A percentile compares a stretch with the other conserved stretches of the same genome.
Evolutionary conservation across 2,329 filamentous ascomycete species (phyloP).

Genomic region (Fusarium caatingaense): DNA sequence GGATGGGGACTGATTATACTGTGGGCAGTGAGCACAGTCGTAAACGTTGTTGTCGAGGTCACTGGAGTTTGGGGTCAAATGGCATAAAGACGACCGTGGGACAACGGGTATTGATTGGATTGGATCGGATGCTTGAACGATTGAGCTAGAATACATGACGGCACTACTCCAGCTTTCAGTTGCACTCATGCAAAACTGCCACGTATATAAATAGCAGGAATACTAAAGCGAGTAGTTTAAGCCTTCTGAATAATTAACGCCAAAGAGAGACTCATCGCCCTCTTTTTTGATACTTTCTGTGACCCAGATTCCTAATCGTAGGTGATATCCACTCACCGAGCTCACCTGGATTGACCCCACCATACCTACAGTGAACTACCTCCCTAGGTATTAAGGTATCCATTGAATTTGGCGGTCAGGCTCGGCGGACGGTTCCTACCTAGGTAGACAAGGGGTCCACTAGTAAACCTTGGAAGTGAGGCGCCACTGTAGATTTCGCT

Average conservation of each 20-base stretch:
- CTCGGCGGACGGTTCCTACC: neutral
- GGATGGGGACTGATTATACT: slow-evolving; percentile 83
- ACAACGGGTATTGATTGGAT: neutral
- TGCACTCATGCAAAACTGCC: neutral
- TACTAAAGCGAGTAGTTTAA: neutral
- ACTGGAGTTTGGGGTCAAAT: slow-evolving; percentile 62
- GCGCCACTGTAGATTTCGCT: slow-evolving; percentile 20
- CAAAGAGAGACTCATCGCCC: neutral
- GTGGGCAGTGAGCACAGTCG: slow-evolving; percentile 82
- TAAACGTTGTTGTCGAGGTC: slow-evolving; percentile 85
- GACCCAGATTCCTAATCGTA: neutral
- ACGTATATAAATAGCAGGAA: neutral
- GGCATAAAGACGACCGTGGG: slow-evolving; percentile 9
- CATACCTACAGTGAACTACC: slow-evolving; percentile 11
- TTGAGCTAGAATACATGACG: slow-evolving; percentile 6
- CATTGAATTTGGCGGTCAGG: slow-evolving; percentile 27
- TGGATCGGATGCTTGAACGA: slow-evolving; percentile 2
- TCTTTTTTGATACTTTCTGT: neutral
- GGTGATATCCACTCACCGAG: slow-evolving; percentile 14
- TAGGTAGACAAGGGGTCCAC: slow-evolving; percentile 1
- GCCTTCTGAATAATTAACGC: neutral
- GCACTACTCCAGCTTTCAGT: neutral
- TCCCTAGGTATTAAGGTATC: neutral
- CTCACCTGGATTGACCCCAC: slow-evolving; percentile 7
- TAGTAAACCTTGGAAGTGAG: slow-evolving; percentile 6